A percentile compares a stretch with the other conserved stretches of the same genome.
These are phyloP conservation scores for Echites panduratus DNA, from an alignment of 257 asterid species.

Conservation along the genomic window DNA sequence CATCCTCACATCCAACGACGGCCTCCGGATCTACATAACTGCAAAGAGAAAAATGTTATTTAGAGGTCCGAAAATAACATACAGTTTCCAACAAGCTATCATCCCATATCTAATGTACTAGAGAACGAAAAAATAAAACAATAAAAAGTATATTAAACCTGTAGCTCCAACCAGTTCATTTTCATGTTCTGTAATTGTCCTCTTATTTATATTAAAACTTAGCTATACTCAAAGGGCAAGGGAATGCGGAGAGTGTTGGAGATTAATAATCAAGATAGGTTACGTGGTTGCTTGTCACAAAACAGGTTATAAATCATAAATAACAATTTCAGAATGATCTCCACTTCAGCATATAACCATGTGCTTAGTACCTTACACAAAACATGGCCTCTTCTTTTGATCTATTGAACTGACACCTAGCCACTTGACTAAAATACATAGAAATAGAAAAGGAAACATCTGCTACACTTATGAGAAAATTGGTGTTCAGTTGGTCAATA, in stretches of 20 bases:
- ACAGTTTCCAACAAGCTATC: no score
- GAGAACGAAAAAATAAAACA: no score
- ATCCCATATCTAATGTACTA: no score
- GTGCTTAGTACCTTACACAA: not conserved
- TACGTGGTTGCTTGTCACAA: not conserved
- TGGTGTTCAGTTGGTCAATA: not conserved
- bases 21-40: constrained; percentile 94
- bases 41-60: constrained; percentile 19
- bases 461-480: not conserved
- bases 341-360: not conserved
- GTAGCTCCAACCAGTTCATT: no score
- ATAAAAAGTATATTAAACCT: no score
- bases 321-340: no score
- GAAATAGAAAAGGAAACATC: no score
- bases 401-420: not conserved
- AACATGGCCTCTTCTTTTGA: not conserved
- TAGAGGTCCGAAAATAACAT: not conserved
- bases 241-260: no score
- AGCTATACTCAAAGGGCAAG: no score
- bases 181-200: no score
- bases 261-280: not conserved
- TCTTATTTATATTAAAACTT: no score
- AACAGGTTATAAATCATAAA: not conserved
- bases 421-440: no score
- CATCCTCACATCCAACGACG: constrained; percentile 90